These are phyloP conservation scores for Trametes polyzona DNA, from an alignment of 1,284 basidiomycete genomes.

Conservation along the genomic window DNA sequence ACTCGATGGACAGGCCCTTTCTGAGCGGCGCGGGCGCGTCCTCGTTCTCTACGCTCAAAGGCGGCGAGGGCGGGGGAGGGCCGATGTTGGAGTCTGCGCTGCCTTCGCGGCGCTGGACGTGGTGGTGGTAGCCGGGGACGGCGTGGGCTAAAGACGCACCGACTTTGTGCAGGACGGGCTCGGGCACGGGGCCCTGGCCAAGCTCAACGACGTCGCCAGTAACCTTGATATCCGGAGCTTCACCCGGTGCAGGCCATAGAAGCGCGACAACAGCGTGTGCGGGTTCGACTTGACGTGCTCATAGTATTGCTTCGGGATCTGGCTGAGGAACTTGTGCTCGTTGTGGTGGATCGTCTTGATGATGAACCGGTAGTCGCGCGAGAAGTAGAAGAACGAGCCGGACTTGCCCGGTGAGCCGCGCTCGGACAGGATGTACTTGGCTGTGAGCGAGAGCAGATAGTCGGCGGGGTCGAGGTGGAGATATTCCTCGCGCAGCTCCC, in stretches of 20 bases:
- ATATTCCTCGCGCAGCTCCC: conserved; percentile 90
- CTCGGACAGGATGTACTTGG: conserved; percentile 97
- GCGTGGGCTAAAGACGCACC: conserved; percentile 41
- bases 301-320: conserved; percentile 87
- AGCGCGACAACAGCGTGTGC: conserved; percentile 91
- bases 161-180: conserved; percentile 43
- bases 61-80: conserved; percentile 69
- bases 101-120: conserved; percentile 18
- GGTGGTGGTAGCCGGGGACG: conserved; percentile 33
- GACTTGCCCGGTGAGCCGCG: conserved; percentile 98
- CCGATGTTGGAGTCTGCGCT: conserved; percentile 42
- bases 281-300: conserved; percentile 89
- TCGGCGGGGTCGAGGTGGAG: conserved; percentile 97
- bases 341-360: conserved; percentile 99
- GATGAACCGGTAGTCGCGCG: conserved; percentile 97
- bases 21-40: conserved; percentile 11
- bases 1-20: neutral
- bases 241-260: conserved; percentile 97
- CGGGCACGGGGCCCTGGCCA: no score
- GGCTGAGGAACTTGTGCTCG: conserved; percentile 93
- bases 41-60: conserved; percentile 56
- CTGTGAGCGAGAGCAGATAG: conserved; percentile 94
- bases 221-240: no score
- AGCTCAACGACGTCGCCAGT: no score
- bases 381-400: conserved; percentile 99